Evolutionary conservation across 2,329 filamentous ascomycete species (phyloP).

Genomic region (Alternaria metachromatica): DNA sequence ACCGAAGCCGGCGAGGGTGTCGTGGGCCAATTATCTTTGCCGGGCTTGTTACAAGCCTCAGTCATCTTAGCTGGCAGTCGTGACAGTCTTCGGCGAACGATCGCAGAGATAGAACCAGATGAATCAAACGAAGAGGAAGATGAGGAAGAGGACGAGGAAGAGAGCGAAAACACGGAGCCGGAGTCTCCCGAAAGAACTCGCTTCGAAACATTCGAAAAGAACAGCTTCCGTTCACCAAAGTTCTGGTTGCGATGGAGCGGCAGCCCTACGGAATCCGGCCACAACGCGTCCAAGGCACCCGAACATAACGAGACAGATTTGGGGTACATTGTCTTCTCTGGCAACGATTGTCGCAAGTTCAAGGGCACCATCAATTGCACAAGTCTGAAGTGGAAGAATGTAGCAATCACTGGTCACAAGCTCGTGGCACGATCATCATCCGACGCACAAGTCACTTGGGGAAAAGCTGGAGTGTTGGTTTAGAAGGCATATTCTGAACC

Average conservation of each 20-base stretch:
- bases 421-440: slow-evolving; percentile 18
- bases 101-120: slow-evolving; percentile 11
- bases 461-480: not conserved
- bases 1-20: slow-evolving; percentile 28
- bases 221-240: slow-evolving; percentile 35
- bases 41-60: slow-evolving; percentile 17
- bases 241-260: slow-evolving; percentile 38
- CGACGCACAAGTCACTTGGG: slow-evolving; percentile 24
- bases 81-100: slow-evolving; percentile 12
- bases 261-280: not conserved
- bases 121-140: slow-evolving; percentile 3
- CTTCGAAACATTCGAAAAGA: slow-evolving; percentile 34
- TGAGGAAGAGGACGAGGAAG: not conserved
- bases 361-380: slow-evolving; percentile 31
- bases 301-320: slow-evolving; percentile 13
- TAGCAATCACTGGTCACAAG: slow-evolving; percentile 28
- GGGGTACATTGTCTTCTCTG: slow-evolving; percentile 31
- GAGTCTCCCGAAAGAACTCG: slow-evolving; percentile 13
- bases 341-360: slow-evolving; percentile 32
- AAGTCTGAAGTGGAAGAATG: slow-evolving; percentile 28
- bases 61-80: slow-evolving; percentile 30
- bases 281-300: not conserved
- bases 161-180: slow-evolving; percentile 1
- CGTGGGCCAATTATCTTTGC: slow-evolving; percentile 25
- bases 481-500: not conserved